Base-by-base conservation (phyloP, 352 stramenopile genomes). In the Peronospora farinosa region DNA sequence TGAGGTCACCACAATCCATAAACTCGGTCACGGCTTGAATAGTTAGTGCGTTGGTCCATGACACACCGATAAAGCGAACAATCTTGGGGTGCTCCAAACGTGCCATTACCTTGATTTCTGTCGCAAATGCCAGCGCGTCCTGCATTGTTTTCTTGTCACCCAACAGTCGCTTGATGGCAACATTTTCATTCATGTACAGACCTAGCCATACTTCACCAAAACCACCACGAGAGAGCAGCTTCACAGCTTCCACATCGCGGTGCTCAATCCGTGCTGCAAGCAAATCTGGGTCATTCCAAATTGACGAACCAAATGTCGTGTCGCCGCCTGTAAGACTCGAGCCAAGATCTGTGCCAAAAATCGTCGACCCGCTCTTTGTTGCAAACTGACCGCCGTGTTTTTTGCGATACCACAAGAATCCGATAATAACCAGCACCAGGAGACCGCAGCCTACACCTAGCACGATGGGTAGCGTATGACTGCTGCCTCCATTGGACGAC, bases 161-260 rank as follows among this genome's bases (percentile, higher is more conserved):
- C 15, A 85, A 35, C 8, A 88, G 46, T 4, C 69, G 47, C 65
- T 86, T 86, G 36, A 88, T 72, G 12, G 73, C 73, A n/a, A 88
- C 73, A 40, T 76, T 79, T 36, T 81, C 67, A 37, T 75, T 76
- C 60, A 79, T 73, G 63, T 79, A 83, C 19, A 73, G 38, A 37
- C 74, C 78, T 7, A 86, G 54, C 73, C 73, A 86, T 23, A 88
- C 78, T 54, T 88, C 74, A 33, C 77, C 74, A 38, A 82, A 88
- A 0, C 72, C 74, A 56, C 77, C 74, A 41, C 76, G 74, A 13
- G 74, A 77, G n/a, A 86, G 54, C 21, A 80, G 33, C 54, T 83
- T 85, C 23, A 85, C 53, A 1, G 63, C 57, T 35, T 79, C 60
- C 25, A 88, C 60, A 31, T 85, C 65, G 7, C 52, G 54, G 51